Percentiles rank a stretch among this genome's conserved stretches.
Conservation (phyloP, 2,329 filamentous ascomycete species). For the Cytospora piceicola region DNA sequence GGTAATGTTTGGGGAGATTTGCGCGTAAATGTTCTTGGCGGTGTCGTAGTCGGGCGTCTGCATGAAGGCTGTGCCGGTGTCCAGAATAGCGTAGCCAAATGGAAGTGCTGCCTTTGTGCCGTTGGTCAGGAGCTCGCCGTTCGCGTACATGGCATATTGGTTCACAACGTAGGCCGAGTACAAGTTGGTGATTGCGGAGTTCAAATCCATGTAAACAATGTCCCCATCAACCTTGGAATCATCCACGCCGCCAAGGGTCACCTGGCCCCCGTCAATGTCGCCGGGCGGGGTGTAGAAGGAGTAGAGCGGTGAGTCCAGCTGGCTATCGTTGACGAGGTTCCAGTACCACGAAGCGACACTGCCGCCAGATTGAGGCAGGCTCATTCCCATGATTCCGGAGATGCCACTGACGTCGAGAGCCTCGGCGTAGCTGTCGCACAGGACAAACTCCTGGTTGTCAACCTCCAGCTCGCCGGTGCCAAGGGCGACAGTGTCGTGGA, state of each 20-base stretch:
- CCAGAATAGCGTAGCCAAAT: slow-evolving; percentile 37
- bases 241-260: slow-evolving; percentile 43
- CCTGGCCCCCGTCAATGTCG: slow-evolving; percentile 33
- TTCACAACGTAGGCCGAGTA: slow-evolving; percentile 36
- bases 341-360: slow-evolving; percentile 36
- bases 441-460: slow-evolving; percentile 37
- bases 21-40: slow-evolving; percentile 38
- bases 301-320: slow-evolving; percentile 37
- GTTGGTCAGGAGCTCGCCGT: slow-evolving; percentile 31
- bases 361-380: not conserved
- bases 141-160: slow-evolving; percentile 36
- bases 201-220: slow-evolving; percentile 36
- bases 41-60: slow-evolving; percentile 38
- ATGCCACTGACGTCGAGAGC: slow-evolving; percentile 36
- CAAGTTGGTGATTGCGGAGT: slow-evolving; percentile 30
- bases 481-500: slow-evolving; percentile 39
- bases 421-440: slow-evolving; percentile 39
- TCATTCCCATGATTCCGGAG: slow-evolving; percentile 41
- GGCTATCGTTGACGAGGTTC: slow-evolving; percentile 36
- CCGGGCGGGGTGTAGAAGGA: slow-evolving; percentile 37
- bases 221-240: slow-evolving; percentile 36
- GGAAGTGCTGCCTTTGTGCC: slow-evolving; percentile 14
- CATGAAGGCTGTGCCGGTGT: slow-evolving; percentile 41
- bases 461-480: slow-evolving; percentile 31
- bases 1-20: slow-evolving; percentile 38